Conservation (phyloP, 768 basidiomycete species). For the Pulveroboletus sp. region DNA sequence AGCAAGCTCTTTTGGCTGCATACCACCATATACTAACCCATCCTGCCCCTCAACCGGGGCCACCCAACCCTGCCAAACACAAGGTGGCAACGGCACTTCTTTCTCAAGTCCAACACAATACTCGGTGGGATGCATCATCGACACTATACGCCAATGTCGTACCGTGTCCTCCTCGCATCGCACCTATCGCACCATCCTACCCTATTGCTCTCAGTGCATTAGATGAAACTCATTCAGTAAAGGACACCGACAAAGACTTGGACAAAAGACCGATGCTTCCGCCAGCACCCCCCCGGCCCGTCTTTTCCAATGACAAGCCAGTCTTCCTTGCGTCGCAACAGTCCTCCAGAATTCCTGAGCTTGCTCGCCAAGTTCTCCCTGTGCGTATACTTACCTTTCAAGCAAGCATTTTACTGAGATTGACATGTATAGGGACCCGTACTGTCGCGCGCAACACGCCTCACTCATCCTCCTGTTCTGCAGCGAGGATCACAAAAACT, state of each 20-base stretch:
- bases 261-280: slow-evolving; percentile 39
- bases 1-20: slow-evolving; percentile 60
- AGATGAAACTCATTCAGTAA: slow-evolving; percentile 34
- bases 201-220: slow-evolving; percentile 41
- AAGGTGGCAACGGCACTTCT: slow-evolving; percentile 73
- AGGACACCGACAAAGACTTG: slow-evolving; percentile 49
- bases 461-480: slow-evolving; percentile 63
- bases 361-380: slow-evolving; percentile 62
- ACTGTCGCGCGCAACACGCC: slow-evolving; percentile 53
- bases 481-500: slow-evolving; percentile 42
- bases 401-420: not conserved
- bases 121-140: slow-evolving; percentile 67
- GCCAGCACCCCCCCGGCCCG: slow-evolving; percentile 32
- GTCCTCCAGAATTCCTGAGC: slow-evolving; percentile 57
- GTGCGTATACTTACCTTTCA: slow-evolving; percentile 37
- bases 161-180: slow-evolving; percentile 58
- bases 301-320: slow-evolving; percentile 47
- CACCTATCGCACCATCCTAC: slow-evolving; percentile 62
- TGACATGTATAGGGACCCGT: slow-evolving; percentile 45
- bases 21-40: slow-evolving; percentile 78
- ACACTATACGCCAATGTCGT: slow-evolving; percentile 56
- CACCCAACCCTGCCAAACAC: slow-evolving; percentile 61
- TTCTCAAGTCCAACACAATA: slow-evolving; percentile 46
- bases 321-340: slow-evolving; percentile 64
- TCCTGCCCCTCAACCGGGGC: slow-evolving; percentile 46